Evolutionary conservation across 2,329 filamentous ascomycete genomes (phyloP).

Genomic region (Capronia coronata): DNA sequence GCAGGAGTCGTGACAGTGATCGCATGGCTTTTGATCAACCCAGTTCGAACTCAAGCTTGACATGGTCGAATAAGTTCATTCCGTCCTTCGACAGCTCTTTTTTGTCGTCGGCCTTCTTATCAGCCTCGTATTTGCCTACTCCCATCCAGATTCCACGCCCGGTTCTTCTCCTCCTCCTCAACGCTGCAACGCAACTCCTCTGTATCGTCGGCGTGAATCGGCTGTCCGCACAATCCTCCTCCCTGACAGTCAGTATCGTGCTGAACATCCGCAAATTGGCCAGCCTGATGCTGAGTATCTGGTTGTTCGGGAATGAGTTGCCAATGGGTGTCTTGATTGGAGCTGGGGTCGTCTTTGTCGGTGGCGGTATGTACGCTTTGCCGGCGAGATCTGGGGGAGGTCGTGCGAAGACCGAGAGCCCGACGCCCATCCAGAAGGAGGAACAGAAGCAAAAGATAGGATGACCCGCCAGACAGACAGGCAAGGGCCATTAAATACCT

Average conservation of each 20-base stretch:
- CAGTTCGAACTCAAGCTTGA: conserved; percentile 6
- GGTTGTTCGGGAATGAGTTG: conserved; percentile 83
- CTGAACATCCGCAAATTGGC: conserved; percentile 92
- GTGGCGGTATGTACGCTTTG: conserved; percentile 73
- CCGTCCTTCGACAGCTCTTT: conserved; percentile 5
- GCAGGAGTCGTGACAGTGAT: neutral
- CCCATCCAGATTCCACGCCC: conserved; percentile 32
- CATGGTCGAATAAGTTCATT: neutral
- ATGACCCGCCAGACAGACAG: too few species aligned
- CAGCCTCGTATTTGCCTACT: conserved; percentile 18
- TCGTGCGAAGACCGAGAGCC: too few species aligned
- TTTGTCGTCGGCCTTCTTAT: too few species aligned
- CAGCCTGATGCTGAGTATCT: conserved; percentile 83
- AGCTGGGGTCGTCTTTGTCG: conserved; percentile 78
- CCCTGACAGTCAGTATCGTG: conserved; percentile 92
- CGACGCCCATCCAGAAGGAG: too few species aligned
- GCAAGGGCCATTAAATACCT: too few species aligned
- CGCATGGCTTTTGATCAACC: neutral
- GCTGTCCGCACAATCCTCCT: conserved; percentile 80
- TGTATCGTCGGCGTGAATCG: conserved; percentile 96
- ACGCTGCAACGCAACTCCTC: conserved; percentile 80
- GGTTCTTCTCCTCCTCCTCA: conserved; percentile 37
- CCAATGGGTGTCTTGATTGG: conserved; percentile 70
- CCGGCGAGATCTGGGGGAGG: conserved; percentile 5
- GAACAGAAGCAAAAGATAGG: conserved; percentile 5